Percentiles rank a stretch among this genome's conserved stretches.
phyloP scores from a whole-genome alignment of 2,329 filamentous ascomycete genomes.

The Penicillium rolfsii region DNA sequence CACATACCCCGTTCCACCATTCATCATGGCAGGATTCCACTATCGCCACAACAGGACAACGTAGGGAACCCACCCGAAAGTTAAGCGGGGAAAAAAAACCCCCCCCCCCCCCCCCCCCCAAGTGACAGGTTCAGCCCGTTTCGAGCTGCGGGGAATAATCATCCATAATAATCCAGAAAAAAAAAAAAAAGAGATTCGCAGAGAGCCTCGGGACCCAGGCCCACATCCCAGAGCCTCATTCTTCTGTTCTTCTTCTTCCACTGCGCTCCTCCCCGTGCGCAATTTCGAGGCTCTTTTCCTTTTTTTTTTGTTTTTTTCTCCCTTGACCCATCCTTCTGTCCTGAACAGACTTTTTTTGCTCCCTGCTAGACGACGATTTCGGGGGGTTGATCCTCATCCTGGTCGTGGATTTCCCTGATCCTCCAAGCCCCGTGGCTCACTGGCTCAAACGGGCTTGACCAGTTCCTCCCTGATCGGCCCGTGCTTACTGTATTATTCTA shows the following conservation, averaged over 20 bases:
- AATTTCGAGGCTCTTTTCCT: neutral
- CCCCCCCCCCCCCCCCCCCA: too few relatives aligned
- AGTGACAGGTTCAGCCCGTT: neutral
- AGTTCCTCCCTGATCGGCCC: neutral
- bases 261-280: neutral
- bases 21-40: neutral
- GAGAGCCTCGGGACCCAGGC: conserved; percentile 10
- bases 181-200: neutral
- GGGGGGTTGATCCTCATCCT: neutral
- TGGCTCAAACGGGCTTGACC: neutral
- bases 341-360: neutral
- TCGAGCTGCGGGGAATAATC: neutral
- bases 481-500: neutral
- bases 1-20: neutral
- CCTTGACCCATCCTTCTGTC: neutral
- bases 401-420: neutral
- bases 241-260: neutral
- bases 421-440: neutral
- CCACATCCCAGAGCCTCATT: conserved; percentile 12
- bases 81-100: too few relatives aligned
- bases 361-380: neutral
- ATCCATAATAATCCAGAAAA: too few relatives aligned
- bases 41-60: neutral
- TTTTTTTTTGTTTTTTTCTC: neutral
- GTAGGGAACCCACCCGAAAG: neutral